Conservation (phyloP, 257 asterid species). For the Solanum sitiens region DNA sequence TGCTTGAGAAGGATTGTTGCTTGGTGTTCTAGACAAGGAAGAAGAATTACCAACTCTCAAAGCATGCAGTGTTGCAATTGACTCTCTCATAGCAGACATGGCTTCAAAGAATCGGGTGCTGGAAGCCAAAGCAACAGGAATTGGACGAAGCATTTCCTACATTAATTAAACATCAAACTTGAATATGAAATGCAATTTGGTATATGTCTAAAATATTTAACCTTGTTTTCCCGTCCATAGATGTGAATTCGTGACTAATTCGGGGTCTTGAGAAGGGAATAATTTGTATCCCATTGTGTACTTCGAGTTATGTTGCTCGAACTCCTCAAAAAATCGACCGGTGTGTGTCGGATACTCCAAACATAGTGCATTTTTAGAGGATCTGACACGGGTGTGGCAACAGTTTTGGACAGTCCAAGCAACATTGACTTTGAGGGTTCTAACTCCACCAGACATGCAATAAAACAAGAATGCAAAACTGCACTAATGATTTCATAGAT, state of each 20-base stretch:
- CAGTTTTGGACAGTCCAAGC: background rate
- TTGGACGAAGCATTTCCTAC: slow-evolving; percentile 95
- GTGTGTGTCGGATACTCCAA: background rate
- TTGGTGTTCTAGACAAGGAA: slow-evolving; percentile 7
- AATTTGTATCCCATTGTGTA: background rate
- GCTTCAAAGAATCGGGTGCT: slow-evolving; percentile 97
- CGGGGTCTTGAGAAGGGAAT: background rate
- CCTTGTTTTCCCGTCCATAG: background rate
- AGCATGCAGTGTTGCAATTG: slow-evolving; percentile 73
- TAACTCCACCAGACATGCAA: background rate
- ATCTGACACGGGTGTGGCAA: background rate
- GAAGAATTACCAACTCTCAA: slow-evolving; percentile 71
- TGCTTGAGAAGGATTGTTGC: background rate
- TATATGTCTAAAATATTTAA: background rate
- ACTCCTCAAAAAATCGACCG: background rate
- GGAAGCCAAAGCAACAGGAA: slow-evolving; percentile 96
- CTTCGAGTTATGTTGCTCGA: background rate
- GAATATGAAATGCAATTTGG: background rate
- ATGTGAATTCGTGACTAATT: background rate
- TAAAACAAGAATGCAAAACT: background rate
- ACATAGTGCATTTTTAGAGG: background rate
- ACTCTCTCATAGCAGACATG: slow-evolving; percentile 94
- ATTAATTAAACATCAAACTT: background rate
- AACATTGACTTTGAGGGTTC: background rate
- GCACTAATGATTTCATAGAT: background rate